Evolutionary conservation across 441 rosid genomes (phyloP).

Genomic region (Populus tomentosa): DNA sequence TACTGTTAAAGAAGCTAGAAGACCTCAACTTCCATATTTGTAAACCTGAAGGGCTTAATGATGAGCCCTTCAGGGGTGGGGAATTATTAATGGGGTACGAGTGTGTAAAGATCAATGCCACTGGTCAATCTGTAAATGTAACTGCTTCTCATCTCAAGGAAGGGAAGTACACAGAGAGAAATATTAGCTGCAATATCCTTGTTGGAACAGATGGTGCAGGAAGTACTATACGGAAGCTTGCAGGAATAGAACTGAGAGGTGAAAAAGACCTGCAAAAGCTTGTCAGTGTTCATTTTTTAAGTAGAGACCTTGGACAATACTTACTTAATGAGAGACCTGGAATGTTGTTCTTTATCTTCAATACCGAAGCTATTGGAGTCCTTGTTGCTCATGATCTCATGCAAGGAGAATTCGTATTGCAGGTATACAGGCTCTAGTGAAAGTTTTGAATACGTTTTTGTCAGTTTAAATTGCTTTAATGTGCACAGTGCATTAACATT

Average conservation of each 20-base stretch:
- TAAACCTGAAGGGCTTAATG: conserved; percentile 26
- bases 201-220: conserved; percentile 95
- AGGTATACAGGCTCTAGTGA: too few species aligned
- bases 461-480: too few species aligned
- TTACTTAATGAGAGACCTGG: conserved; percentile 75
- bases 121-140: conserved; percentile 43
- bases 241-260: conserved; percentile 63
- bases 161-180: conserved; percentile 46
- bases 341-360: conserved; percentile 90
- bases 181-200: conserved; percentile 56
- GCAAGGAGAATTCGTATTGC: neutral
- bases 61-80: conserved; percentile 31
- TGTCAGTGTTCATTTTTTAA: conserved; percentile 83
- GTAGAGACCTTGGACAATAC: conserved; percentile 74
- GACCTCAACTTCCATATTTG: conserved; percentile 44
- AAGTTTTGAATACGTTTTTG: too few species aligned
- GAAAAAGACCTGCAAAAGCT: conserved; percentile 86
- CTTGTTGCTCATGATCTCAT: conserved; percentile 92
- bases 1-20: conserved; percentile 67
- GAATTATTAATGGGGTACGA: conserved; percentile 78
- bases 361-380: conserved; percentile 83
- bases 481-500: too few species aligned
- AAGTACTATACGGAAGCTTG: conserved; percentile 64
- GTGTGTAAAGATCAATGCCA: conserved; percentile 58
- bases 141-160: conserved; percentile 51